phyloP scores from a whole-genome alignment of 768 basidiomycete species.

The Neoboletus brunneissimus region DNA sequence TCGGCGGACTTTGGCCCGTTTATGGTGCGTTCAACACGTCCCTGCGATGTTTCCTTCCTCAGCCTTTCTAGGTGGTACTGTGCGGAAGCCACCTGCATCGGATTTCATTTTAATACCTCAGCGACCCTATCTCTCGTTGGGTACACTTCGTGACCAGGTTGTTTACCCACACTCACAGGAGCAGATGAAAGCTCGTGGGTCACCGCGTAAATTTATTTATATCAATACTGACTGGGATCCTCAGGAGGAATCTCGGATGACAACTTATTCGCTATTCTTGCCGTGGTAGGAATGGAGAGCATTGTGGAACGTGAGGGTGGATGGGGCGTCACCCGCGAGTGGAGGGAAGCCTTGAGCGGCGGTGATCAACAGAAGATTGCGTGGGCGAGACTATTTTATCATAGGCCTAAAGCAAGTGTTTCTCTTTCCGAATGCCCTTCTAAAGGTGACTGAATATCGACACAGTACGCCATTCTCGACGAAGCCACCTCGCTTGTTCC shows the following conservation, averaged over 20 bases:
- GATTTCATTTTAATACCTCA: constrained; percentile 96
- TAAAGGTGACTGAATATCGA: constrained; percentile 1
- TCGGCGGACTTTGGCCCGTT: constrained; percentile 96
- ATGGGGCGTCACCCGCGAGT: constrained; percentile 86
- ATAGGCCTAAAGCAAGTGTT: constrained; percentile 74
- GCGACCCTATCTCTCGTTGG: constrained; percentile 89
- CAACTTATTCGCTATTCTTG: constrained; percentile 68
- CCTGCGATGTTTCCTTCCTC: not conserved
- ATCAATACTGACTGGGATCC: constrained; percentile 5
- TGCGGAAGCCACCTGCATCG: constrained; percentile 83
- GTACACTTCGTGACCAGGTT: constrained; percentile 93
- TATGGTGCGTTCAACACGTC: constrained; percentile 29
- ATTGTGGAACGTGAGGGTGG: constrained; percentile 96
- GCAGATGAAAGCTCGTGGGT: constrained; percentile 76
- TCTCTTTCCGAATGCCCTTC: not conserved
- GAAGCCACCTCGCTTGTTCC: constrained; percentile 96
- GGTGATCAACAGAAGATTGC: constrained; percentile 98
- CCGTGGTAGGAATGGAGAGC: constrained; percentile 77
- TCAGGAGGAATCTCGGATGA: constrained; percentile 70
- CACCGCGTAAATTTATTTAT: not conserved
- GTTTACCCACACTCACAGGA: constrained; percentile 87
- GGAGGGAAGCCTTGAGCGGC: constrained; percentile 90
- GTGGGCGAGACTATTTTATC: constrained; percentile 96
- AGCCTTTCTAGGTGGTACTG: constrained; percentile 54
- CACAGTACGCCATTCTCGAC: constrained; percentile 91